Percentiles rank a stretch among this genome's conserved stretches.
phyloP scores from a whole-genome alignment of 2,329 filamentous ascomycete genomes.

The Trichoderma koningiopsis region DNA sequence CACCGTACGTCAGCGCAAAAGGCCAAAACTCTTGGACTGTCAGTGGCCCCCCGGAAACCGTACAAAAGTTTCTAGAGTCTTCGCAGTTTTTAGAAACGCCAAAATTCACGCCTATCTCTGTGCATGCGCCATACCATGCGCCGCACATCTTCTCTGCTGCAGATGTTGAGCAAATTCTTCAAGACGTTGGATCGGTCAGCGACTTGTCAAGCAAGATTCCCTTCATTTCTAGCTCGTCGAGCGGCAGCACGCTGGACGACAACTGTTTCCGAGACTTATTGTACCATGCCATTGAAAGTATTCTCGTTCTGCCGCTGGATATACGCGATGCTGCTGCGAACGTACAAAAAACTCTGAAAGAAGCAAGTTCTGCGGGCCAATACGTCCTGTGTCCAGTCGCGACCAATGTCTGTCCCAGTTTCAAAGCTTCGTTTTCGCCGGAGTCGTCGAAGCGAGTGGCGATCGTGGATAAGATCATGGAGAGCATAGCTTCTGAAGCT shows the following conservation, averaged over 20 bases:
- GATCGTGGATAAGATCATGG: constrained; percentile 4
- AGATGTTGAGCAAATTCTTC: constrained; percentile 14
- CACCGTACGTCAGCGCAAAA: constrained; percentile 21
- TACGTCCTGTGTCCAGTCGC: neutral
- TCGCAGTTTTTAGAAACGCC: neutral
- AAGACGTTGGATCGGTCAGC: constrained; percentile 2
- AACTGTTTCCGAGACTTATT: neutral
- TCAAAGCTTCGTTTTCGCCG: neutral
- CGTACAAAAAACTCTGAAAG: neutral
- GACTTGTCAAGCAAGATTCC: neutral
- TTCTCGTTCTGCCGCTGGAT: constrained; percentile 8
- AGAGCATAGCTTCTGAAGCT: neutral
- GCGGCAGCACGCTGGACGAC: neutral
- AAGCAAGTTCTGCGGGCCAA: neutral
- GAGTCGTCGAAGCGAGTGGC: neutral
- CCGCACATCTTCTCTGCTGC: constrained; percentile 11
- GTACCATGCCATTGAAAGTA: constrained; percentile 4
- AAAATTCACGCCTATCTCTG: neutral
- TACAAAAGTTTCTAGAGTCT: constrained; percentile 4
- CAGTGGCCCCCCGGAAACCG: constrained; percentile 15
- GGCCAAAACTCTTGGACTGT: constrained; percentile 15
- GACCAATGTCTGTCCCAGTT: neutral
- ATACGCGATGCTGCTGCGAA: constrained; percentile 7
- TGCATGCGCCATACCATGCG: constrained; percentile 16
- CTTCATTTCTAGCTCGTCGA: neutral